Evolutionary conservation across 2,329 filamentous ascomycete genomes (phyloP), one percentile per base, ranked within the genome.

Genomic region (Microsporum ferrugineum): DNA sequence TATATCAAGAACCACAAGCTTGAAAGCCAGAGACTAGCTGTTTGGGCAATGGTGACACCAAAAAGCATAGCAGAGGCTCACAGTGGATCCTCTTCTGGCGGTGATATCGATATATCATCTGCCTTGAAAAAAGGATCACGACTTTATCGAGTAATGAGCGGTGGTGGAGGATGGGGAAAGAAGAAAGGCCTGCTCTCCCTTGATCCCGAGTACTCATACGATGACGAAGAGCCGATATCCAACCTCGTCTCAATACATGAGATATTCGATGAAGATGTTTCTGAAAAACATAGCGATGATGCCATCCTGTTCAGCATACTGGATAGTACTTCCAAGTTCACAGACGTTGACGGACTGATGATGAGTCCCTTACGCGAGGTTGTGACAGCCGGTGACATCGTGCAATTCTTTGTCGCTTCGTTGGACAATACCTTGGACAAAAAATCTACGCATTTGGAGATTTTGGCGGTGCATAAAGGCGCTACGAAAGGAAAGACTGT

Each of bases 91-190:
- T 29, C 29, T 51, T 39, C 31, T n/a, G 36, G 14, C 5, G n/a
- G 38, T 5, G 66, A 65, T 27, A 65, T 68, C 49, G 61, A 67
- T 58, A 57, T 75, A 36, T 61, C 63, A 38, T 49, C 66, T 10
- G 67, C 69, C 10, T 65, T 76, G 36, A 64, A 63, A 3, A 65
- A 64, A 17, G 73, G 75, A 12, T 72, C 72, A 43, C 73, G 71
- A 62, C 67, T 77, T 45, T 73, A 76, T 62, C 73, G 72, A 55
- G 73, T 77, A 31, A 71, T 76, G 68, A 76, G 75, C 38, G 75
- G 75, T 14, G 75, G 75, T 39, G 75, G 75, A 45, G 75, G 75
- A 62, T 77, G 75, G 75, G 75, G 75, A n/a, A 76, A 77, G 65
- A 77, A 76, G 63, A 73, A 75, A 59, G 75, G 75, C 2, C 69